phyloP scores from a whole-genome alignment of 1,284 basidiomycete species.

The Trametes hirsuta region DNA sequence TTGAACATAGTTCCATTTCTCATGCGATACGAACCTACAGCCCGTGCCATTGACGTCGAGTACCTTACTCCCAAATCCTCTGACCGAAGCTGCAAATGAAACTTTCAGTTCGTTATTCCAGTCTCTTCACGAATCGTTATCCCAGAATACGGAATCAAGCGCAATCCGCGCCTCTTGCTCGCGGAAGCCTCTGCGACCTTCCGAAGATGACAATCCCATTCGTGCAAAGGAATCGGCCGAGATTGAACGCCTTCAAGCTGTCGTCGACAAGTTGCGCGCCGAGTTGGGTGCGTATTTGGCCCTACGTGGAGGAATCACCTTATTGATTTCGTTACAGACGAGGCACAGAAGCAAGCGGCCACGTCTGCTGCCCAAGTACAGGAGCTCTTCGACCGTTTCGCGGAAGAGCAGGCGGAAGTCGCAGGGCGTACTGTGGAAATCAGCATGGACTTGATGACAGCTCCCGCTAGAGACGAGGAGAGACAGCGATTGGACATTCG shows the following conservation, averaged over 20 bases:
- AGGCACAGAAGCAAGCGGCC: slow-evolving; percentile 50
- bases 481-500: slow-evolving; percentile 53
- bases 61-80: slow-evolving; percentile 60
- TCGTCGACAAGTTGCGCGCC: slow-evolving; percentile 44
- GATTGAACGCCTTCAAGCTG: slow-evolving; percentile 27
- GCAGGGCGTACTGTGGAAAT: slow-evolving; percentile 37
- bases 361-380: slow-evolving; percentile 39
- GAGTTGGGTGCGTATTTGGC: slow-evolving; percentile 54
- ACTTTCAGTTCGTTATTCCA: slow-evolving; percentile 53
- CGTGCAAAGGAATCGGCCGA: slow-evolving; percentile 19
- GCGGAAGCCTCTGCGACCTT: slow-evolving; percentile 13
- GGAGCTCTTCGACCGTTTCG: slow-evolving; percentile 54
- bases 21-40: slow-evolving; percentile 34
- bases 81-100: slow-evolving; percentile 51
- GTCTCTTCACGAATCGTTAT: slow-evolving; percentile 43
- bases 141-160: background rate
- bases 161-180: background rate
- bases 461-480: slow-evolving; percentile 54
- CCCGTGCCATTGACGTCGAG: slow-evolving; percentile 49
- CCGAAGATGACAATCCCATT: background rate
- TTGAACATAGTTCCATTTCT: background rate
- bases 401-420: slow-evolving; percentile 41
- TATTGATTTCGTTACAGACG: slow-evolving; percentile 39
- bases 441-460: slow-evolving; percentile 54
- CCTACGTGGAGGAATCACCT: background rate